Percentiles rank a stretch among this genome's conserved stretches.
phyloP scores from a whole-genome alignment of 2,329 filamentous ascomycete genomes.

The Clarireedia paspali region DNA sequence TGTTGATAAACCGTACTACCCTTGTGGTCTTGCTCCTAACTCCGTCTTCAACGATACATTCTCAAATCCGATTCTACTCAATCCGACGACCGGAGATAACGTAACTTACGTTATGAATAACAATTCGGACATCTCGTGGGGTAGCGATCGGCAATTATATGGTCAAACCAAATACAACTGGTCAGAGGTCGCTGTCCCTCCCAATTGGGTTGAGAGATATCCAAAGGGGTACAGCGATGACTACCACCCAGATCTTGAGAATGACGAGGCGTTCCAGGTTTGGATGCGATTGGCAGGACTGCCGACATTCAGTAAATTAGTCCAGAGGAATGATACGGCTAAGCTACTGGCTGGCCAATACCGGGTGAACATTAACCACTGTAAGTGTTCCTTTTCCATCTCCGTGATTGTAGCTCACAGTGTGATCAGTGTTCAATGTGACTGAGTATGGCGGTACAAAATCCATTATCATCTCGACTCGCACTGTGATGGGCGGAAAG shows the following conservation, averaged over 20 bases:
- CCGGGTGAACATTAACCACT: conserved; percentile 64
- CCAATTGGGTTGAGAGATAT: conserved; percentile 72
- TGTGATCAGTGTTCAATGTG: conserved; percentile 66
- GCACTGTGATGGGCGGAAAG: conserved; percentile 87
- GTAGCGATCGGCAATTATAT: conserved; percentile 74
- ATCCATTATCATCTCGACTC: conserved; percentile 79
- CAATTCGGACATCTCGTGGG: conserved; percentile 71
- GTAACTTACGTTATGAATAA: conserved; percentile 65
- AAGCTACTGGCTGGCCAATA: conserved; percentile 67
- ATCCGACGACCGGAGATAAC: conserved; percentile 37
- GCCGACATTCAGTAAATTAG: conserved; percentile 91
- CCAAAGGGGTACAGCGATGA: conserved; percentile 60
- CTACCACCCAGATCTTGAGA: conserved; percentile 58
- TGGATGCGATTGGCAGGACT: conserved; percentile 98
- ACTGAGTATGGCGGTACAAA: conserved; percentile 77
- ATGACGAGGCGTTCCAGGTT: conserved; percentile 83
- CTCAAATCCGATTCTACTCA: conserved; percentile 53
- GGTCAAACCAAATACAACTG: conserved; percentile 58
- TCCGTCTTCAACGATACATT: conserved; percentile 96
- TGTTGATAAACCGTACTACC: conserved; percentile 68
- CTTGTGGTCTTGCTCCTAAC: conserved; percentile 93
- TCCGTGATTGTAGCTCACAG: conserved; percentile 14
- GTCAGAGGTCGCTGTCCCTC: conserved; percentile 67
- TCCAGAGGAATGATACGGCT: conserved; percentile 68
- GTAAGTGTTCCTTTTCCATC: conserved; percentile 45